Evolutionary conservation across 345 rosid species (phyloP), one percentile per base, ranked within the genome.

Genomic region (Syzygium grande): DNA sequence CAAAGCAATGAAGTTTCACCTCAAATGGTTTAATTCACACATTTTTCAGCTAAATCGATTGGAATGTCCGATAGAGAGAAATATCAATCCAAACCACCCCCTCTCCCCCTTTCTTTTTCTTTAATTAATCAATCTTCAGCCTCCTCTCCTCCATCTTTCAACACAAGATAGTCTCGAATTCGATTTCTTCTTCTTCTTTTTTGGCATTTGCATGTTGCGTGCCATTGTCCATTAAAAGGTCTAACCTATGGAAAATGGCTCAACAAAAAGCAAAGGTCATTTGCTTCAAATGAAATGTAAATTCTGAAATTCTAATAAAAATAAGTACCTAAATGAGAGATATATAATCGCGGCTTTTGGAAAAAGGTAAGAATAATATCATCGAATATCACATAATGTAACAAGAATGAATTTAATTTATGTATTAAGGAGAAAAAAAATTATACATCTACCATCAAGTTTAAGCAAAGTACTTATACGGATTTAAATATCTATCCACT

Each of bases 301-400:
- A 59, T 59, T 59, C 0, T 59, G 15, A 6, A 59, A 59, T 27
- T 59, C 65, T 25, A 25, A 9, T 0, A 17, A 11, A 25, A 25
- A 11, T 27, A 61, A 61, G 34, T n/a, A 17, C 19, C 73, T n/a
- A 6, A 61, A n/a, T 61, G 34, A 61, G 17, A 52, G 17, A 52
- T 52, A 52, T 52, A 13, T 13, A 52, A 52, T 52, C 54, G 17
- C 17, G 17, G 15, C 54, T 52, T 52, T 43, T 43, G 46, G 46
- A 4, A 61, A 61, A n/a, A 61, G 8, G 9, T 14, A 30, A 61
- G 73, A 14, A n/a, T 17, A 3, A 30, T 3, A 61, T n/a, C 73
- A n/a, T 61, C 38, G 0, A 13, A 6, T 6, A n/a, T n/a, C 34
- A n/a, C 0, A 8, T 61, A n/a, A n/a, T 0, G 19, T 61, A 30